Base-by-base conservation (phyloP, 148 eudicot genomes). In the Spergularia marina region DNA sequence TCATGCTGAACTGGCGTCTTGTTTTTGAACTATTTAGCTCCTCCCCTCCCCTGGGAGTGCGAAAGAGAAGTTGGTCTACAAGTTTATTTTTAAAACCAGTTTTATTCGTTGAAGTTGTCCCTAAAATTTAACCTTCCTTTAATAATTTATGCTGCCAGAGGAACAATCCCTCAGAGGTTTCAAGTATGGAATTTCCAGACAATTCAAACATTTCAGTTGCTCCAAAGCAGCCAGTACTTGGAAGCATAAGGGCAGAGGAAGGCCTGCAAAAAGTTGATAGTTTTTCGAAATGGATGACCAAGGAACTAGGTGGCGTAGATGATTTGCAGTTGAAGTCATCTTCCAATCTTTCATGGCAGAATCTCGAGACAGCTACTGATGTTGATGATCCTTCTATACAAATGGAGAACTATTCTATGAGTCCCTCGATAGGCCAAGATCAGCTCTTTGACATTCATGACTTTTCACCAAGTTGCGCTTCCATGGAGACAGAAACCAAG, bases 181-280 rank as follows among this genome's bases (percentile, higher is more conserved):
- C 80, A 68, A 68, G 72, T 55, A 53, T 64, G 57, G 80, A 77
- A 47, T 52, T 57, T 72, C 78, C 76, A 49, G 84, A 79, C 75
- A 25, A 39, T 75, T 20, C 79, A 41, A 82, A 79, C 58, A 47
- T 55, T 76, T 49, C 68, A 55, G 55, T 52, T 64, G 73, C 67
- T 72, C 61, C 76, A 15, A 85, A 76, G 84, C 79, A 83, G 82
- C 76, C 84, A 58, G 47, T 77, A 76, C 53, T 83, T 53, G 87
- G 79, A 67, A 76, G 77, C 83, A 74, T 85, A 47, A 53, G 44
- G 70, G 70, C 73, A 30, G 85, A 56, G n/a, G 88, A 85, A 36
- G 72, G 84, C 71, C 65, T 89, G 81, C 89, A 86, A 74, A 89
- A 89, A 87, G 84, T 89, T 68, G 92, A 89, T 76, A 89, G 90